Evolutionary conservation across 2,329 filamentous ascomycete genomes (phyloP).

Genomic region (Ophiostoma pallidulum): DNA sequence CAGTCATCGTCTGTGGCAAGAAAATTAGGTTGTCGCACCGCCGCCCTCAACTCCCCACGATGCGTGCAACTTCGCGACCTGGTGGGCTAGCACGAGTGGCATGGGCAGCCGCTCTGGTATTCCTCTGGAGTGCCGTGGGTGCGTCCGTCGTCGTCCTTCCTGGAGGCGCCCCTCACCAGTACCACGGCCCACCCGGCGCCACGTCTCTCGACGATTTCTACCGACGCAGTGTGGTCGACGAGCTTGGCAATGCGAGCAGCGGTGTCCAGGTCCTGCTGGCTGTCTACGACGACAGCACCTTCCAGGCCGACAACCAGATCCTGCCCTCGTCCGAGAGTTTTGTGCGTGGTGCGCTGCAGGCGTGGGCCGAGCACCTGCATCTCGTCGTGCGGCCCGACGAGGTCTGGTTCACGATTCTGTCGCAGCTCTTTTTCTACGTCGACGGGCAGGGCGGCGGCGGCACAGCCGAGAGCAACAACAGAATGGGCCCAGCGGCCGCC

Average conservation of each 20-base stretch:
- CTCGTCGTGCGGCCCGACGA: conserved; percentile 43
- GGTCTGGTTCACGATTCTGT: conserved; percentile 45
- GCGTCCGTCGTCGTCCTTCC: conserved; percentile 18
- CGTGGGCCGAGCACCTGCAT: conserved; percentile 41
- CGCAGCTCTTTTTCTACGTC: conserved; percentile 43
- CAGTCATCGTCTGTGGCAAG: too few species aligned
- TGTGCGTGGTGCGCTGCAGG: conserved; percentile 35
- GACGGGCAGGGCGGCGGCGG: conserved; percentile 35
- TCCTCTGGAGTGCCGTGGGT: background rate
- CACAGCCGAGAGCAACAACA: too few species aligned
- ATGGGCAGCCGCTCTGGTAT: background rate
- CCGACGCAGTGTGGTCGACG: conserved; percentile 15
- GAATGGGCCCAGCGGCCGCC: conserved; percentile 35
- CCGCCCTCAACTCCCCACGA: background rate
- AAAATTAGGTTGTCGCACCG: background rate
- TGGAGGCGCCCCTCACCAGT: conserved; percentile 17
- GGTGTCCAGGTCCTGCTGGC: conserved; percentile 19
- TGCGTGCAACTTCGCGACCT: background rate
- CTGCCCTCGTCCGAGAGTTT: conserved; percentile 30
- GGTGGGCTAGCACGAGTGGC: background rate
- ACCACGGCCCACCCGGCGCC: conserved; percentile 3
- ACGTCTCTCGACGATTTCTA: conserved; percentile 15
- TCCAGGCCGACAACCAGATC: conserved; percentile 14
- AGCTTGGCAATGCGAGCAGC: conserved; percentile 17
- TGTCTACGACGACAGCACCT: conserved; percentile 16